Conservation (phyloP, 805 yeast genomes). For the Kodamaea sagamina region DNA sequence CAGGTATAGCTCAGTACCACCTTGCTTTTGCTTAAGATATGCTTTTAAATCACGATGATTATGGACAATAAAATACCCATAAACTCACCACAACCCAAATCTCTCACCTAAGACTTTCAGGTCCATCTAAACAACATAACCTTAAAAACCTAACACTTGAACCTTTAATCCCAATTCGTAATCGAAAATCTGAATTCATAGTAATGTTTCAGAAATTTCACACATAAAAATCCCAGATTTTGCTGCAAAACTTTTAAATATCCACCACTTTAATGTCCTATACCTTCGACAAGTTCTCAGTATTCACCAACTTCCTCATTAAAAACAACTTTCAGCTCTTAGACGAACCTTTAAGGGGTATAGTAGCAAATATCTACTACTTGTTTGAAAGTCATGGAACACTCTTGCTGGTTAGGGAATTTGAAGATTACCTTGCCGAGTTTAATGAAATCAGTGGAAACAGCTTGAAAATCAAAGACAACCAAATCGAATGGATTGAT, state of each 20-base stretch:
- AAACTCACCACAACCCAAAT: no score
- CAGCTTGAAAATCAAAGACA: slow-evolving; percentile 12
- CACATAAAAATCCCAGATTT: no score
- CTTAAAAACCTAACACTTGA: no score
- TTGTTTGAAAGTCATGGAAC: slow-evolving; percentile 1
- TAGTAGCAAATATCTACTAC: slow-evolving; percentile 7
- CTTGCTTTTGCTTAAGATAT: no score
- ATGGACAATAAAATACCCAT: no score
- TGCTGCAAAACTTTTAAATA: background rate
- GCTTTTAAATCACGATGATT: no score
- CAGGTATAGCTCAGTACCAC: no score
- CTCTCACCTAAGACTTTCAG: no score
- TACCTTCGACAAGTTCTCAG: slow-evolving; percentile 6
- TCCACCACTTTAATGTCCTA: slow-evolving; percentile 1
- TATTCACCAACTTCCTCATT: slow-evolving; percentile 14
- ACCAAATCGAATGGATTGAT: slow-evolving; percentile 17
- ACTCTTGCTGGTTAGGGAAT: background rate
- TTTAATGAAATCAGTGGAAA: slow-evolving; percentile 24
- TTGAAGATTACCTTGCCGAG: slow-evolving; percentile 11
- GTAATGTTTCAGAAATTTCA: no score
- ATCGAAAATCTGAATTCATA: no score
- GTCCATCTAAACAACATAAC: no score
- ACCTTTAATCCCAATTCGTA: no score
- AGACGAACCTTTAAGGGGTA: slow-evolving; percentile 17
- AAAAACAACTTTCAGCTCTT: slow-evolving; percentile 10